Conservation (phyloP, 73 alveolate species). For the Tetrahymena borealis region DNA sequence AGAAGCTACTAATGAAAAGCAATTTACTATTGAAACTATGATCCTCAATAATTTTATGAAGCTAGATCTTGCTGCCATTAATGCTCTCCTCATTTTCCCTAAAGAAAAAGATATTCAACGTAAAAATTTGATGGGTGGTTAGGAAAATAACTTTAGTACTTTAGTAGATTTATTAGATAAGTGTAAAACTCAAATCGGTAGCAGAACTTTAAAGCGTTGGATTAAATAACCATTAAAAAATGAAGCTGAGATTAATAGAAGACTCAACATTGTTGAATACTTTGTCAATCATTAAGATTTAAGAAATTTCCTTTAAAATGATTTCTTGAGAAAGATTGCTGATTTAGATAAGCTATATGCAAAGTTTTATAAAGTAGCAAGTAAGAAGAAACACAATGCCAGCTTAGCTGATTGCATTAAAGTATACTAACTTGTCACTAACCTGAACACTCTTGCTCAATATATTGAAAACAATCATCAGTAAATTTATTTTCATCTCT, state of each 20-base stretch:
- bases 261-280: constrained; percentile 68
- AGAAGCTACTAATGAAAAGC: constrained; percentile 34
- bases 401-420: constrained; percentile 69
- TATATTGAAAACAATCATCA: not conserved
- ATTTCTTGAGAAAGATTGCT: constrained; percentile 59
- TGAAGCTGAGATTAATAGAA: constrained; percentile 45
- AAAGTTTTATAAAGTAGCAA: constrained; percentile 63
- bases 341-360: constrained; percentile 68
- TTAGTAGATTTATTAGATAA: constrained; percentile 53
- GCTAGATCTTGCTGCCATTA: constrained; percentile 74
- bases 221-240: constrained; percentile 68
- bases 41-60: constrained; percentile 53
- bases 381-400: constrained; percentile 61
- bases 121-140: constrained; percentile 9
- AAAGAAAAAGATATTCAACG: constrained; percentile 34
- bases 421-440: constrained; percentile 53
- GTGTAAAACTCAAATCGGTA: constrained; percentile 66
- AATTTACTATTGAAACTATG: constrained; percentile 50
- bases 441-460: not conserved
- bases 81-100: constrained; percentile 73
- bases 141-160: constrained; percentile 39
- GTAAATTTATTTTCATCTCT: not conserved
- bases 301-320: constrained; percentile 47
- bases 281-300: constrained; percentile 47
- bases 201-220: constrained; percentile 66